Evolutionary conservation across 2,329 filamentous ascomycete species (phyloP).

Genomic region (Colletotrichum sp.): DNA sequence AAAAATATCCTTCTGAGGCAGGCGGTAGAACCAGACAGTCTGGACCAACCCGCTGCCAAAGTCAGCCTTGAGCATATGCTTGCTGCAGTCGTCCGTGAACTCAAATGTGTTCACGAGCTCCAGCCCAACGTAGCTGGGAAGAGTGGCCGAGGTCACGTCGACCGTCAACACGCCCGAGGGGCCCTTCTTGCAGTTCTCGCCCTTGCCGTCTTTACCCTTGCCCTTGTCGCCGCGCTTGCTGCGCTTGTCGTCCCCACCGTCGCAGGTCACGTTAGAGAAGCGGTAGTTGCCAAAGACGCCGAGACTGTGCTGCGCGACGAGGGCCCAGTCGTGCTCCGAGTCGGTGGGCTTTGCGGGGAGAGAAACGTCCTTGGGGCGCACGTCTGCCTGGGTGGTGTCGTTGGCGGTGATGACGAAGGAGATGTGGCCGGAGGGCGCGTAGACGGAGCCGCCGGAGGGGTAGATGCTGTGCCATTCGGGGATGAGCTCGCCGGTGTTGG

Average conservation of each 20-base stretch:
- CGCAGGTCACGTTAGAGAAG: neutral
- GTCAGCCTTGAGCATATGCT: neutral
- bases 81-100: neutral
- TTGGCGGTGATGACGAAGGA: conserved; percentile 12
- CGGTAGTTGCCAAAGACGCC: neutral
- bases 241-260: neutral
- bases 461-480: conserved; percentile 9
- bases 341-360: neutral
- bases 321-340: neutral
- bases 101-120: neutral
- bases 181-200: neutral
- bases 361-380: neutral
- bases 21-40: conserved; percentile 4
- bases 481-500: neutral
- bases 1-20: neutral
- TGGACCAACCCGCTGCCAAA: neutral
- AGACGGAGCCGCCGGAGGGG: neutral
- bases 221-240: neutral
- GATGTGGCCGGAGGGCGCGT: neutral
- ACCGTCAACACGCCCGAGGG: conserved; percentile 1
- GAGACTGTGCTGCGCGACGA: conserved; percentile 5
- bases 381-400: neutral
- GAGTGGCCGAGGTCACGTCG: neutral
- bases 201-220: neutral
- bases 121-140: conserved; percentile 7